phyloP scores from a whole-genome alignment of 176 grass and related monocot genomes.

The Canna indica region DNA sequence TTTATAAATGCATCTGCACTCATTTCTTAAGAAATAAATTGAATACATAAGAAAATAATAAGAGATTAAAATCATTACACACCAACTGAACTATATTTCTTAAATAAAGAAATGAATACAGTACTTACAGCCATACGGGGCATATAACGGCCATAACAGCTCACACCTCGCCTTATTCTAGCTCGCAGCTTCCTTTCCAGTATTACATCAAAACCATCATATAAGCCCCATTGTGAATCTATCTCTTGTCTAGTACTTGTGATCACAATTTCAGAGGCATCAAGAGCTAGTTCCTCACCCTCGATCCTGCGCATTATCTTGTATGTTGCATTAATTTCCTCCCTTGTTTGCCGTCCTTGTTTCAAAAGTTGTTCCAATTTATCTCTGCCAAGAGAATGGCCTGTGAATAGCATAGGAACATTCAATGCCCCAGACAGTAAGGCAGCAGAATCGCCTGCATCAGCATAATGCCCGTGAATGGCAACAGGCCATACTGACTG shows the following conservation, averaged over 20 bases:
- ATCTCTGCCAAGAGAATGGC: constrained; percentile 72
- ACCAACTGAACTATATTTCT: background rate
- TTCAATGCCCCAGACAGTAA: constrained; percentile 60
- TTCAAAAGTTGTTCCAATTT: constrained; percentile 73
- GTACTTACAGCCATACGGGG: constrained; percentile 79
- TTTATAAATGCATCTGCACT: background rate
- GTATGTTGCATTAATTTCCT: constrained; percentile 72
- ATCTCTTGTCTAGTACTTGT: constrained; percentile 78
- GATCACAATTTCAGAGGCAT: constrained; percentile 69
- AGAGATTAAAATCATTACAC: background rate
- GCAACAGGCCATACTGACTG: constrained; percentile 62
- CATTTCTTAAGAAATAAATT: background rate
- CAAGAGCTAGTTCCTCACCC: constrained; percentile 57
- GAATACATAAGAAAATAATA: background rate
- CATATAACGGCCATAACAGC: constrained; percentile 66
- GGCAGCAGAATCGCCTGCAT: constrained; percentile 55
- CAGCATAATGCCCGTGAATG: constrained; percentile 72
- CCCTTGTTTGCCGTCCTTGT: constrained; percentile 65
- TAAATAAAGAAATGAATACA: background rate
- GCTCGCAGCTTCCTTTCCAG: constrained; percentile 44
- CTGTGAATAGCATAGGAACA: constrained; percentile 64
- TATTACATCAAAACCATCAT: constrained; percentile 82
- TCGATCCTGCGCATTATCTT: constrained; percentile 85
- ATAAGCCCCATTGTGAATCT: constrained; percentile 66
- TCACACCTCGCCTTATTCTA: constrained; percentile 54